Evolutionary conservation across 1,284 basidiomycete species (phyloP).

Genomic region (Ganoderma resinaceum): DNA sequence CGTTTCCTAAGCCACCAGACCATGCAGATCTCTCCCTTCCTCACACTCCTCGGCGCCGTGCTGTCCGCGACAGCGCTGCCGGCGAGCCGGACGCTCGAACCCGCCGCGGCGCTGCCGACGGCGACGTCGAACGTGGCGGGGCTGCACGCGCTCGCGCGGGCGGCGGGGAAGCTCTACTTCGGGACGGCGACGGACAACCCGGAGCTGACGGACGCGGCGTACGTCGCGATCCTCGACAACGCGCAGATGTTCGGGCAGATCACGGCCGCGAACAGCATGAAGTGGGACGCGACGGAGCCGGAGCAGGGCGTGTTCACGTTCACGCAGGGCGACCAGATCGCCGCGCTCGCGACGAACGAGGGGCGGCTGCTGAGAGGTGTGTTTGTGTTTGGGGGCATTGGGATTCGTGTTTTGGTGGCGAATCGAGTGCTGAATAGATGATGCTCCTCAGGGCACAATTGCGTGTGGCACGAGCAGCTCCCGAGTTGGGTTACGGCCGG

Average conservation of each 20-base stretch:
- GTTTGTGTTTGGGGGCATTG: not conserved
- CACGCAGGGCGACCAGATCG: conserved; percentile 52
- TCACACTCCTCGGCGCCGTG: conserved; percentile 12
- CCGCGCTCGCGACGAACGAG: conserved; percentile 52
- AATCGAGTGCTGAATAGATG: not conserved
- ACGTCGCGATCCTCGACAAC: conserved; percentile 50
- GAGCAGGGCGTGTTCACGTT: conserved; percentile 55
- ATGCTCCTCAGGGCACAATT: conserved; percentile 46
- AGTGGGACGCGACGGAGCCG: conserved; percentile 66
- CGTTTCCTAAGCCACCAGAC: not conserved
- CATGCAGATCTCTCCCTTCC: conserved; percentile 22
- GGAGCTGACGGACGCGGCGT: conserved; percentile 54
- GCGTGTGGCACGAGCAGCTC: conserved; percentile 64
- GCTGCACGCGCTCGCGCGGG: conserved; percentile 50
- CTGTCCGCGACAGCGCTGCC: conserved; percentile 15
- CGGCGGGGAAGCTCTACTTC: conserved; percentile 62
- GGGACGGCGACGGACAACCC: conserved; percentile 68
- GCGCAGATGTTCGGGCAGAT: conserved; percentile 55
- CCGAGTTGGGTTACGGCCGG: conserved; percentile 57
- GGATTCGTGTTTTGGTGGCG: not conserved
- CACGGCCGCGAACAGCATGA: conserved; percentile 63
- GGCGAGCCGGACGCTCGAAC: conserved; percentile 25
- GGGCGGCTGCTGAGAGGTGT: conserved; percentile 45
- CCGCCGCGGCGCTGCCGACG: conserved; percentile 26
- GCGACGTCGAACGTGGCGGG: conserved; percentile 37